Evolutionary conservation across 129 eudicot genomes (phyloP), one percentile per base, ranked within the genome.

Genomic region (Lactuca saligna): DNA sequence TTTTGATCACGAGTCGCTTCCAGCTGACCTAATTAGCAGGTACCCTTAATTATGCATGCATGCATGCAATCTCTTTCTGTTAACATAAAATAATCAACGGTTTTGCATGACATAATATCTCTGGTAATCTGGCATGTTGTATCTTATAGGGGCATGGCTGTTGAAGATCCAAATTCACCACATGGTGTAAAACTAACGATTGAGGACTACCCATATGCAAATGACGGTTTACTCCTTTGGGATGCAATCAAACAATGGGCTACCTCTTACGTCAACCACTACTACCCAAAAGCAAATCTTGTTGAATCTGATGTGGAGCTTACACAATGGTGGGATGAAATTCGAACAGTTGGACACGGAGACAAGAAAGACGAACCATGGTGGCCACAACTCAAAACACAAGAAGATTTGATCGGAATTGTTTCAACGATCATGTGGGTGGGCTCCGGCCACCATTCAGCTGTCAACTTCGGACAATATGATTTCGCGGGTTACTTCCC

Each of bases 21-120:
- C 95, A 4, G 86, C 81, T 14, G 87, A 86, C 69, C 73, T 87
- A 15, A 85, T 87, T 57, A 82, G 70, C 78, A 78, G 97, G 95
- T 87, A 80, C 7, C 12, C n/a, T 2, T 20, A 20, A 20, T 54
- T 11, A 34, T 39, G 33, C 15, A 17, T 35, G 33, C 15, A 17
- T 35, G 5, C 2, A 13, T 55, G 7, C 2, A 32, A 11, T 9
- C 35, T 16, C 4, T 13, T 7, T 60, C 10, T 29, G 20, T 15
- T 10, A 12, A 5, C 63, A 1, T 3, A 5, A 65, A 65, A 25
- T 13, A 9, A 57, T 57, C 29, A 25, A 25, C 29, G 29, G 29
- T 25, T 25, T 25, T 25, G 13, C 13, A 11, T 12, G 12, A 34
- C 2, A 8, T 29, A 20, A 15, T 48, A 31, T 48, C 3, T 3